phyloP scores from a whole-genome alignment of 129 eudicot genomes.

The Rutidosis leptorrhynchoides region DNA sequence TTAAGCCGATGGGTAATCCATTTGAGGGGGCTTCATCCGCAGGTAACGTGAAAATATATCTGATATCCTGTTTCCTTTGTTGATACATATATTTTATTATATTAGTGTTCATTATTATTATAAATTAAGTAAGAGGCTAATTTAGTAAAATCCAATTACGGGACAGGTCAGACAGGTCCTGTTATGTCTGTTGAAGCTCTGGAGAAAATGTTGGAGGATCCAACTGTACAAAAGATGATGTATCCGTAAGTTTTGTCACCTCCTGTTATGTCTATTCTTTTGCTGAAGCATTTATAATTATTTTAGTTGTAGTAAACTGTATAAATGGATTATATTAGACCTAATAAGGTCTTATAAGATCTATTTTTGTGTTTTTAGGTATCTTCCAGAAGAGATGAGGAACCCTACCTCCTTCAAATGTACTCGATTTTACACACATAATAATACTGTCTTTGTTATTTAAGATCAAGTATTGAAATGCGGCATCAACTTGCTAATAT shows the following conservation, averaged over 20 bases:
- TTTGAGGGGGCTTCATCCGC: slow-evolving; percentile 48
- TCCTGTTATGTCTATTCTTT: background rate
- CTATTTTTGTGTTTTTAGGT: slow-evolving; percentile 42
- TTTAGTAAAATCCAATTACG: background rate
- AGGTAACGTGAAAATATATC: slow-evolving; percentile 35
- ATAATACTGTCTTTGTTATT: background rate
- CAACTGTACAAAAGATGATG: slow-evolving; percentile 86
- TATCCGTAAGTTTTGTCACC: slow-evolving; percentile 65
- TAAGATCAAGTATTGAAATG: background rate
- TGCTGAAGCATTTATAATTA: background rate
- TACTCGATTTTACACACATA: slow-evolving; percentile 1
- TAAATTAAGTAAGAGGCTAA: slow-evolving; percentile 20
- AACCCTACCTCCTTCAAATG: slow-evolving; percentile 94
- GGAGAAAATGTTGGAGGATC: slow-evolving; percentile 99
- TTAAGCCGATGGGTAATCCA: slow-evolving; percentile 38
- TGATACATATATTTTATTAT: background rate
- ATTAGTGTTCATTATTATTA: background rate
- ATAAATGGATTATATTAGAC: background rate
- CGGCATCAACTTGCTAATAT: slow-evolving; percentile 3
- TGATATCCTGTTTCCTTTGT: background rate
- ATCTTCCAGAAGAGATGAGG: slow-evolving; percentile 99
- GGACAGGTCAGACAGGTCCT: slow-evolving; percentile 44
- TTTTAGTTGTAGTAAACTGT: background rate
- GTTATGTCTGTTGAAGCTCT: slow-evolving; percentile 81
- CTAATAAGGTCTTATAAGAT: background rate